Percentiles rank a stretch among this genome's conserved stretches.
These are phyloP conservation scores for Yamadazyma laniorum DNA, from an alignment of 805 yeast genomes.

Conservation along the genomic window DNA sequence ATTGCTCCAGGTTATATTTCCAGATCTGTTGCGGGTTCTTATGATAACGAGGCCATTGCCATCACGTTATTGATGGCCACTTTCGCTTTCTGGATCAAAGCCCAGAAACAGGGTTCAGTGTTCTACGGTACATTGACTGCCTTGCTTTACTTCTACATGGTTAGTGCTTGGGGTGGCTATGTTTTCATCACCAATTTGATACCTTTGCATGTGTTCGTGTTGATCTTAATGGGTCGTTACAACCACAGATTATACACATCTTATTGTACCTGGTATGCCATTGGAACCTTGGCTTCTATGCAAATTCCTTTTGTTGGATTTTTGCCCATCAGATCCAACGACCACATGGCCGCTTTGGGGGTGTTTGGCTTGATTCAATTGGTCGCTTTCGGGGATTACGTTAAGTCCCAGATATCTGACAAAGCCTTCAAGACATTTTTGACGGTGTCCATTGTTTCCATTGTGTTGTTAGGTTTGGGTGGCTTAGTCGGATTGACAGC, in stretches of 20 bases:
- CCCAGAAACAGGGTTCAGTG: conserved; percentile 86
- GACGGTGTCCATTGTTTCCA: conserved; percentile 53
- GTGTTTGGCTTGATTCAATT: conserved; percentile 94
- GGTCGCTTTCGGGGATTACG: conserved; percentile 80
- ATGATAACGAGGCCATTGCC: conserved; percentile 98
- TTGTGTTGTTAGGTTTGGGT: conserved; percentile 61
- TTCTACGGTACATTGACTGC: conserved; percentile 83
- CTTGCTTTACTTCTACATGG: conserved; percentile 94
- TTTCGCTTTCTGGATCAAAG: conserved; percentile 93
- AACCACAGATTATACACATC: conserved; percentile 79
- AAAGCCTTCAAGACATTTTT: conserved; percentile 71
- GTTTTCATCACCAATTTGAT: conserved; percentile 97
- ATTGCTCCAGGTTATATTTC: conserved; percentile 99
- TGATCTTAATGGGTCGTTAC: conserved; percentile 93
- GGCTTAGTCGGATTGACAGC: conserved; percentile 81
- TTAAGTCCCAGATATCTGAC: conserved; percentile 69
- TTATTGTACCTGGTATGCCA: conserved; percentile 93
- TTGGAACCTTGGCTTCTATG: conserved; percentile 98
- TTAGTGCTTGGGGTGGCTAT: conserved; percentile 99
- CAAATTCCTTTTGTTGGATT: conserved; percentile 99
- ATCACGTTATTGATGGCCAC: conserved; percentile 94
- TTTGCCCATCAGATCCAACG: conserved; percentile 93
- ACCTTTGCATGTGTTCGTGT: conserved; percentile 89
- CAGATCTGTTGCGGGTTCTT: conserved; percentile 97
- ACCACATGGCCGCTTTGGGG: conserved; percentile 97